Percentiles rank a stretch among this genome's conserved stretches.
Conservation (phyloP, 169 alveolate species). For the Plasmodium knowlesi region DNA sequence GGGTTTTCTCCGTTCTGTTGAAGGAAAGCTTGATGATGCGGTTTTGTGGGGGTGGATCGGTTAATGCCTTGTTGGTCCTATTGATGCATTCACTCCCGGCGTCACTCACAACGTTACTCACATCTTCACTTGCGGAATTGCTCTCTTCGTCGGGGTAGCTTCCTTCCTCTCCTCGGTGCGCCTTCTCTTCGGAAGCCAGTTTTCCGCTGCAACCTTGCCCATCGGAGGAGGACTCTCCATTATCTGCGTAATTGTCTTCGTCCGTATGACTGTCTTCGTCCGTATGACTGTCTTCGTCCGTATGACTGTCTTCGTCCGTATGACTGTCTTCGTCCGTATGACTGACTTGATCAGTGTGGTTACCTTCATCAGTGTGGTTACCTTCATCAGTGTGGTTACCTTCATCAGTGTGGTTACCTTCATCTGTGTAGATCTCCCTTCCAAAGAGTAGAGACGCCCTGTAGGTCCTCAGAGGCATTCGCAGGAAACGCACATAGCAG, state of each 20-base stretch:
- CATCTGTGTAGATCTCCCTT: background rate
- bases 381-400: background rate
- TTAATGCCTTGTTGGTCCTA: background rate
- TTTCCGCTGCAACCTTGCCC: background rate
- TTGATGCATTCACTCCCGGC: background rate
- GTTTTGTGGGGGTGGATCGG: background rate
- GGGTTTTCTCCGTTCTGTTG: background rate
- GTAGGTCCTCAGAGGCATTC: background rate
- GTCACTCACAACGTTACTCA: no score
- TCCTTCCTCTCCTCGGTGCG: background rate
- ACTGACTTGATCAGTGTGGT: no score
- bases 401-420: background rate
- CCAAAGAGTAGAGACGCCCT: background rate
- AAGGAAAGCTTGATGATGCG: background rate
- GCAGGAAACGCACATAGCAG: constrained; percentile 48
- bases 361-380: background rate
- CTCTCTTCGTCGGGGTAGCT: background rate
- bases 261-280: background rate
- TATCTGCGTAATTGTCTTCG: background rate
- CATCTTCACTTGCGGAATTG: background rate
- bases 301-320: background rate
- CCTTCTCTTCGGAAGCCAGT: background rate
- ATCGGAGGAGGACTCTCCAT: background rate
- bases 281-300: background rate
- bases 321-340: background rate